Percentiles rank a stretch among this genome's conserved stretches.
phyloP scores from a whole-genome alignment of 1,284 basidiomycete genomes.

The Caloboletus firmus region DNA sequence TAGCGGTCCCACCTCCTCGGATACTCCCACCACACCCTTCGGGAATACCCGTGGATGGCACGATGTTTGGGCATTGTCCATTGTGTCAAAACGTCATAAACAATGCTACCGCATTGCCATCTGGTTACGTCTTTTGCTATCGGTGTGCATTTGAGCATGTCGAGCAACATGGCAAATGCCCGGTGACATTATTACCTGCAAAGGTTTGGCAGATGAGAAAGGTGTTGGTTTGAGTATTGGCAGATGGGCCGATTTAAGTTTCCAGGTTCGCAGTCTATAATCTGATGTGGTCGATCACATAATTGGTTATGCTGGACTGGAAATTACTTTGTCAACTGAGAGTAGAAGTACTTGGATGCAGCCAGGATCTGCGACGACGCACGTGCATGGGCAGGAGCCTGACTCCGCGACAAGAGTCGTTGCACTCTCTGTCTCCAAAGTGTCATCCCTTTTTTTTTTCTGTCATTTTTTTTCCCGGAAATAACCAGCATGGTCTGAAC shows the following conservation, averaged over 20 bases:
- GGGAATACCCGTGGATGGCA: slow-evolving; percentile 57
- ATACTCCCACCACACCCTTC: slow-evolving; percentile 72
- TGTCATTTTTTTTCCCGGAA: slow-evolving; percentile 11
- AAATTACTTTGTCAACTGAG: slow-evolving; percentile 2
- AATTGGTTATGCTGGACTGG: too few species aligned
- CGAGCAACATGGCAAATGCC: slow-evolving; percentile 77
- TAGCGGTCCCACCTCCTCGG: slow-evolving; percentile 71
- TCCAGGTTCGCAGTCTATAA: slow-evolving; percentile 1
- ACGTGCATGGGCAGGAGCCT: slow-evolving; percentile 28
- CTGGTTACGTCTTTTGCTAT: slow-evolving; percentile 96
- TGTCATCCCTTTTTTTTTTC: slow-evolving; percentile 11
- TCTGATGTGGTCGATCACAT: slow-evolving; percentile 11
- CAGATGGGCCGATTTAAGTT: not conserved
- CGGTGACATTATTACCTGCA: slow-evolving; percentile 79
- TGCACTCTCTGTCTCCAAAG: slow-evolving; percentile 11
- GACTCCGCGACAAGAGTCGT: slow-evolving; percentile 2
- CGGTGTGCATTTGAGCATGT: slow-evolving; percentile 88
- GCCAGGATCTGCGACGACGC: slow-evolving; percentile 18
- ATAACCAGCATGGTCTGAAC: slow-evolving; percentile 32
- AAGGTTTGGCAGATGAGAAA: slow-evolving; percentile 84
- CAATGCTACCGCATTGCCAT: slow-evolving; percentile 90
- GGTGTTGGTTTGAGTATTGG: slow-evolving; percentile 63
- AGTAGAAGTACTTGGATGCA: not conserved
- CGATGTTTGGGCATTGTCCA: slow-evolving; percentile 80
- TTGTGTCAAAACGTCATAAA: slow-evolving; percentile 75